phyloP scores from a whole-genome alignment of 495 filamentous ascomycete genomes.

The Neurospora sp. region DNA sequence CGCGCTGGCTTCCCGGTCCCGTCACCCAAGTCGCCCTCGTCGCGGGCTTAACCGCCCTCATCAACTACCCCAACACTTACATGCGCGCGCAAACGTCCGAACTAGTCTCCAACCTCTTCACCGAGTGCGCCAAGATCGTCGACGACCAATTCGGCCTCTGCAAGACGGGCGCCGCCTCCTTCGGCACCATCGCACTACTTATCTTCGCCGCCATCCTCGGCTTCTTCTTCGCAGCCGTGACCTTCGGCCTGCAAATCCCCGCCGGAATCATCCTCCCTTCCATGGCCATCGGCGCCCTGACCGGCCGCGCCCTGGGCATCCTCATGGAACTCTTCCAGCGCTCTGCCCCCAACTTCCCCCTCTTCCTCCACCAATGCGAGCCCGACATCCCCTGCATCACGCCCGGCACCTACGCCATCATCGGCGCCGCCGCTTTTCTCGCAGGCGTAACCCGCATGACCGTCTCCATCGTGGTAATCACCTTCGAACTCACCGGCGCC shows the following conservation, averaged over 20 bases:
- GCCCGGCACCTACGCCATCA: slow-evolving; percentile 90
- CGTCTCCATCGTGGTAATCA: slow-evolving; percentile 93
- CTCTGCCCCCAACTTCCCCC: slow-evolving; percentile 61
- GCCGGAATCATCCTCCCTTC: slow-evolving; percentile 94
- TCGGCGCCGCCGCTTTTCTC: slow-evolving; percentile 90
- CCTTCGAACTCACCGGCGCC: slow-evolving; percentile 96
- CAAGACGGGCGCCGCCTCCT: slow-evolving; percentile 58
- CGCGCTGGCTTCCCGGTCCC: slow-evolving; percentile 48
- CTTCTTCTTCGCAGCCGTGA: slow-evolving; percentile 76
- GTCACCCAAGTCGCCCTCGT: slow-evolving; percentile 66
- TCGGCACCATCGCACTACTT: slow-evolving; percentile 67
- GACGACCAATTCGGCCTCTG: slow-evolving; percentile 87
- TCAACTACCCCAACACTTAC: slow-evolving; percentile 92
- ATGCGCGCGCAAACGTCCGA: slow-evolving; percentile 89
- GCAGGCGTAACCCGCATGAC: slow-evolving; percentile 98
- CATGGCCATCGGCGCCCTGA: slow-evolving; percentile 91
- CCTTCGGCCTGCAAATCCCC: slow-evolving; percentile 94
- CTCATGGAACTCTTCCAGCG: slow-evolving; percentile 82
- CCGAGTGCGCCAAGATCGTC: slow-evolving; percentile 68
- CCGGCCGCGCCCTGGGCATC: slow-evolving; percentile 85
- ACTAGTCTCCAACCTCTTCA: slow-evolving; percentile 84
- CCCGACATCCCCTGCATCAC: slow-evolving; percentile 87
- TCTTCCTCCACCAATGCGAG: slow-evolving; percentile 65
- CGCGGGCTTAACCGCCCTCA: slow-evolving; percentile 68
- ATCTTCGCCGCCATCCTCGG: slow-evolving; percentile 70